Base-by-base conservation (phyloP, 805 yeast species). In the Tetrapisispora iriomotensis region DNA sequence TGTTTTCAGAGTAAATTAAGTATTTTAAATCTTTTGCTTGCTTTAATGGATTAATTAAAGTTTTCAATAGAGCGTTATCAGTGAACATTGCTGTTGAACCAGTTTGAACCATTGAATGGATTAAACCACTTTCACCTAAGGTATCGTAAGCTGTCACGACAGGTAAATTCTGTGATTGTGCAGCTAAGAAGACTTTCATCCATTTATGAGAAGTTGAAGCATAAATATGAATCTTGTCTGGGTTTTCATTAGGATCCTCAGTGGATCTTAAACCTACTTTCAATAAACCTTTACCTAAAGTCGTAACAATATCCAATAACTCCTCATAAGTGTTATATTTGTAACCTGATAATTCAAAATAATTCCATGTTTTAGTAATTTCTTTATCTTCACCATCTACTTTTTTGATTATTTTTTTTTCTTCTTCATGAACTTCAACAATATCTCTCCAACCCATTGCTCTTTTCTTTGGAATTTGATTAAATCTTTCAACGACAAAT, bases 111-210 rank as follows among this genome's bases (percentile, higher is more conserved):
- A 92, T 70, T 3, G 96, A 87, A 62, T 82, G 94, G 40, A 80
- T 82, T 56, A 88, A 71, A 26, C 95, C 95, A 29, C 72, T 70
- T 62, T 86, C 94, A 43, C 96, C 96, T 49, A 88, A 69, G 23
- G 96, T 86, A 61, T 88, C 96, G 63, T 92, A 92, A 24, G 98
- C 97, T n/a, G 98, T 92, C 34, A 87, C 97, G 41, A 82, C 73
- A 15, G 97, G 83, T 44, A 92, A 78, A 36, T 74, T 64, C 62
- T 86, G 95, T 36, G 86, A 67, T 51, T 76, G 75, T 39, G 84
- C 72, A 12, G 88, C 95, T 45, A 86, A 62, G 48, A 78, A 90
- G 25, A 85, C 73, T 65, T 84, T 83, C 85, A 90, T 75, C 97
- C 97, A 90, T 56, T 76, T 77, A 40, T 75, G 80, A n/a, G 94